A percentile compares a stretch with the other conserved stretches of the same genome.
These are phyloP conservation scores for Ustilago crameri DNA, from an alignment of 1,284 basidiomycete species.

Conservation along the genomic window DNA sequence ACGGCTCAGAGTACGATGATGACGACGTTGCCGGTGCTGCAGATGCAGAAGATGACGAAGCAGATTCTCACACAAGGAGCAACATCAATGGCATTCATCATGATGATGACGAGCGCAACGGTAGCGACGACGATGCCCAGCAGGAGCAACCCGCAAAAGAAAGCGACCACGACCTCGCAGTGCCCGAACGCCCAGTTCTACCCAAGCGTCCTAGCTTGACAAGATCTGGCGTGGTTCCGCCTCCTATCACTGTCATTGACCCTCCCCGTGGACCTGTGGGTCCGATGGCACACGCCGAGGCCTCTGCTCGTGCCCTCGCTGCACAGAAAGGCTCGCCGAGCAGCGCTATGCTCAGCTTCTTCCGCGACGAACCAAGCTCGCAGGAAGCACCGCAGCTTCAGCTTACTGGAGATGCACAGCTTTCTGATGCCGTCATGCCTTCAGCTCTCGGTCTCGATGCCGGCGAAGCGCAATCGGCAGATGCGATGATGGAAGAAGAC, in stretches of 20 bases:
- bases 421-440: slow-evolving; percentile 35
- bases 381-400: slow-evolving; percentile 19
- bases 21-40: slow-evolving; percentile 27
- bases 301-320: slow-evolving; percentile 30
- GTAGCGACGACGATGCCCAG: background rate
- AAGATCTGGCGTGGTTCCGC: slow-evolving; percentile 50
- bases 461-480: slow-evolving; percentile 17
- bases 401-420: slow-evolving; percentile 24
- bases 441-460: slow-evolving; percentile 48
- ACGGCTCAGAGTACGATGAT: slow-evolving; percentile 50
- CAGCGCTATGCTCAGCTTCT: slow-evolving; percentile 48
- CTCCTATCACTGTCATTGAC: slow-evolving; percentile 34
- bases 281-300: slow-evolving; percentile 40
- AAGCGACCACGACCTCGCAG: background rate
- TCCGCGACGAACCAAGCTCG: slow-evolving; percentile 37
- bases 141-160: slow-evolving; percentile 2
- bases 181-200: slow-evolving; percentile 27
- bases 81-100: slow-evolving; percentile 1
- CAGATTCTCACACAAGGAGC: slow-evolving; percentile 6
- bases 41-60: slow-evolving; percentile 25
- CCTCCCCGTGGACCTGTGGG: slow-evolving; percentile 20
- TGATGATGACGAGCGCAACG: background rate
- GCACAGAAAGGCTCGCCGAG: slow-evolving; percentile 43
- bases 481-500: slow-evolving; percentile 34
- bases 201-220: slow-evolving; percentile 60